Evolutionary conservation across 139 green algal genomes (phyloP), one percentile per base, ranked within the genome.

Genomic region (Microglena sp.): DNA sequence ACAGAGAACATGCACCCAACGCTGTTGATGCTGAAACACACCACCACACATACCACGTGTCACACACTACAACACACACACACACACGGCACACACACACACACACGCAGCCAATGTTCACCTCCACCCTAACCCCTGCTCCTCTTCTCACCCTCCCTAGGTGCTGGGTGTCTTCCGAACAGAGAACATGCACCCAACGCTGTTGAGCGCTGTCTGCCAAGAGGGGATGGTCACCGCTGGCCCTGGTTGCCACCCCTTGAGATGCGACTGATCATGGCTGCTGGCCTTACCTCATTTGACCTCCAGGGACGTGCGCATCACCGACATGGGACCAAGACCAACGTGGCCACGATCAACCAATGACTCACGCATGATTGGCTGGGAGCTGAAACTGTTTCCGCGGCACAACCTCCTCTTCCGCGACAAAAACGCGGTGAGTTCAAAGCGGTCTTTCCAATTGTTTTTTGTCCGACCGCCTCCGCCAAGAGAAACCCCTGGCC

Each of bases 391-490:
- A 72, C 59, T n/a, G n/a, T n/a, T n/a, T 68, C 40, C 75, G 81
- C 27, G 88, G 73, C 27, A 87, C 82, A 21, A 95, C 74, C 67
- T 95, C 57, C 73, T 95, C 55, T 95, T 91, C 76, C 76, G 86
- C 2, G 87, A 95, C 82, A 93, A 92, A 72, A 81, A 82, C 50
- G n/a, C n/a, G n/a, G n/a, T n/a, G n/a, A n/a, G n/a, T n/a, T n/a
- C n/a, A n/a, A n/a, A n/a, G n/a, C n/a, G n/a, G n/a, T n/a, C n/a
- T n/a, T n/a, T n/a, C n/a, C n/a, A n/a, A n/a, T n/a, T n/a, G n/a
- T n/a, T n/a, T n/a, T n/a, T n/a, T n/a, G n/a, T n/a, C n/a, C n/a
- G n/a, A n/a, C n/a, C n/a, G n/a, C n/a, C n/a, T n/a, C n/a, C n/a
- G n/a, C n/a, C n/a, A n/a, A n/a, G n/a, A n/a, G n/a, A n/a, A n/a